Evolutionary conservation across 176 grass and related monocot species (phyloP).

Genomic region (Sorghum bicolor): Sorghum_bicolor_NCBIv3 NC_012876.2:17620501-17621000

Average conservation of each 20-base stretch:
- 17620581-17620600: not conserved
- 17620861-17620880: not conserved
- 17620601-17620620: not conserved
- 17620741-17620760: not conserved
- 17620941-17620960: not conserved
- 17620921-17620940: not conserved
- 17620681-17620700: not conserved
- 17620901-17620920: not conserved
- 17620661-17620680: not conserved
- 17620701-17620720: not conserved
- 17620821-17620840: not conserved
- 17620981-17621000: not conserved
- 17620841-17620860: not conserved
- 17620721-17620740: not conserved
- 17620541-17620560: not conserved
- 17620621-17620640: not conserved
- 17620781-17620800: not conserved
- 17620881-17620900: not conserved
- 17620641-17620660: not conserved
- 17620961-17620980: not conserved
- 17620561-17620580: not conserved
- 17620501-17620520: not conserved
- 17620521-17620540: not conserved
- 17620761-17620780: not conserved
- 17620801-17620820: not conserved